Percentiles rank a stretch among this genome's conserved stretches.
Evolutionary conservation across 768 basidiomycete genomes (phyloP).

Genomic region (Nevesoporus exiguus): DNA sequence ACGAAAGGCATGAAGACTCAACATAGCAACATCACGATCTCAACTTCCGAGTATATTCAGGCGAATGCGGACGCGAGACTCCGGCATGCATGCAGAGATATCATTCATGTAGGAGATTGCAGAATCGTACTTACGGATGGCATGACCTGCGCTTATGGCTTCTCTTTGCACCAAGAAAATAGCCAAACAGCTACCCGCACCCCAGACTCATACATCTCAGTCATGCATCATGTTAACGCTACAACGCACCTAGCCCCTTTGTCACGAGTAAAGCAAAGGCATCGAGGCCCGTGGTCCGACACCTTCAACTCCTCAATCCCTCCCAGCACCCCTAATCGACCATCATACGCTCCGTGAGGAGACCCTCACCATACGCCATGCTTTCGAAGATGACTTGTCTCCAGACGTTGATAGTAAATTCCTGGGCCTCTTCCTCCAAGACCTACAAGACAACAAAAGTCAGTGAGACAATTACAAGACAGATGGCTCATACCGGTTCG

Average conservation of each 20-base stretch:
- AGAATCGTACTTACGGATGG: slow-evolving; percentile 57
- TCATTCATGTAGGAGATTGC: slow-evolving; percentile 41
- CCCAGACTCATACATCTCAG: slow-evolving; percentile 42
- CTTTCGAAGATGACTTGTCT: slow-evolving; percentile 93
- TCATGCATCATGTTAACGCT: slow-evolving; percentile 40
- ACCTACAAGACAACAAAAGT: slow-evolving; percentile 51
- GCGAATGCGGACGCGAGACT: background rate
- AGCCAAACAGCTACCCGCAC: slow-evolving; percentile 19
- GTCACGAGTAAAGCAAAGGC: slow-evolving; percentile 26
- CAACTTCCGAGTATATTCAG: background rate
- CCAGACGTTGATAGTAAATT: slow-evolving; percentile 80
- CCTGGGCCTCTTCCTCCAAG: slow-evolving; percentile 85
- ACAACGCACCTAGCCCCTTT: slow-evolving; percentile 61
- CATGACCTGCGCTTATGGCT: slow-evolving; percentile 23
- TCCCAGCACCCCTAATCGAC: slow-evolving; percentile 49
- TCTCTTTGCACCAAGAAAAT: slow-evolving; percentile 21
- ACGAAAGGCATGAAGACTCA: slow-evolving; percentile 24
- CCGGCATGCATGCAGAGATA: slow-evolving; percentile 24
- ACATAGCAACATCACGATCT: slow-evolving; percentile 8
- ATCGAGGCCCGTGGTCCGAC: slow-evolving; percentile 21
- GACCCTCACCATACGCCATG: slow-evolving; percentile 86
- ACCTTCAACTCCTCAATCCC: slow-evolving; percentile 10
- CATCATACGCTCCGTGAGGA: slow-evolving; percentile 82
- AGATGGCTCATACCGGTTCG: slow-evolving; percentile 72
- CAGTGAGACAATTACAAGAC: background rate